Conservation (phyloP, 2,329 filamentous ascomycete genomes). For the Dichotomopilus funicola region DNA sequence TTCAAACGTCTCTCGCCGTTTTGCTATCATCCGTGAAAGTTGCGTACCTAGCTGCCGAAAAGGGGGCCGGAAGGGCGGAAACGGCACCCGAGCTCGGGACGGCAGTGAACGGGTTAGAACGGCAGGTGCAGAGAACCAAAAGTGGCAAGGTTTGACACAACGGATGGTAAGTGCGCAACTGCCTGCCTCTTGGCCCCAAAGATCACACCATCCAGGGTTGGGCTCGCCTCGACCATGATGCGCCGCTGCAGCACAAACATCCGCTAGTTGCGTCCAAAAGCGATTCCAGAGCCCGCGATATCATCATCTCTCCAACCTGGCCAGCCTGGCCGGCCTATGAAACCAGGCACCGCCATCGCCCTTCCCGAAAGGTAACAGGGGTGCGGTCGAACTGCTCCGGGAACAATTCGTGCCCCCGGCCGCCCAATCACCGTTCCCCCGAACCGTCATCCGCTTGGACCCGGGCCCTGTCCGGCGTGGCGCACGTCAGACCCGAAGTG, state of each 20-base stretch:
- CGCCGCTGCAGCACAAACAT: not conserved
- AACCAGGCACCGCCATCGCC: slow-evolving; percentile 5
- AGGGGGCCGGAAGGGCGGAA: slow-evolving; percentile 2
- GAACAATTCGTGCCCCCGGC: slow-evolving; percentile 25
- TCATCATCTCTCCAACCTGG: not conserved
- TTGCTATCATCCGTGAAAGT: no score
- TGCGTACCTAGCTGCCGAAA: not conserved
- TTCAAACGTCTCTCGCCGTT: no score
- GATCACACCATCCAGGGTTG: no score
- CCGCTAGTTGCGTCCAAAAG: not conserved
- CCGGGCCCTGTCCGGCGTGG: slow-evolving; percentile 16
- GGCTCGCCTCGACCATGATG: not conserved
- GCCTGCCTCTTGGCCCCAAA: not conserved
- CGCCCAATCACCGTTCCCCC: slow-evolving; percentile 20
- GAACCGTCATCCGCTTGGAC: slow-evolving; percentile 17
- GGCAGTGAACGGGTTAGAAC: not conserved
- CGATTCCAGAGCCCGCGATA: not conserved
- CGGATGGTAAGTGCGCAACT: not conserved
- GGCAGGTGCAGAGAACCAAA: not conserved
- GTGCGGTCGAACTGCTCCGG: slow-evolving; percentile 20
- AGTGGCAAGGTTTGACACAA: slow-evolving; percentile 1
- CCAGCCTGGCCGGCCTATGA: not conserved
- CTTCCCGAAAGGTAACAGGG: slow-evolving; percentile 21
- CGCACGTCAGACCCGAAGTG: slow-evolving; percentile 10
- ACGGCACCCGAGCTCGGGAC: not conserved